A percentile compares a stretch with the other conserved stretches of the same genome.
Evolutionary conservation across 2,329 filamentous ascomycete genomes (phyloP).

Genomic region (Ophiostoma sp.): DNA sequence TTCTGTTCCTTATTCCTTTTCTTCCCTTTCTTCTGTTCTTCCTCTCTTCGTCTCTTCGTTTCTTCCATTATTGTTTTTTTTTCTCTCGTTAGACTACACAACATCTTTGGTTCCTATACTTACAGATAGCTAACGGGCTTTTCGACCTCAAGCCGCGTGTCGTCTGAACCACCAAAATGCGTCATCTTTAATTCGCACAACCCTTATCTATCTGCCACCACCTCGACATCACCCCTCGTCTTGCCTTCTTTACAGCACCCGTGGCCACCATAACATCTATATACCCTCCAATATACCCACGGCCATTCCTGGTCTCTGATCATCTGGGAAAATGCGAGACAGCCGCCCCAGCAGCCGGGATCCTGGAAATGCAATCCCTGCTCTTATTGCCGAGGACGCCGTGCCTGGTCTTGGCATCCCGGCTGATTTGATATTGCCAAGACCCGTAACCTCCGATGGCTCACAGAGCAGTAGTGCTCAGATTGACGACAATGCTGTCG

Average conservation of each 20-base stretch:
- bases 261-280: neutral
- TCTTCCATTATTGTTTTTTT: neutral
- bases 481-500: neutral
- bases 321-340: constrained; percentile 3
- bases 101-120: neutral
- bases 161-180: constrained; percentile 5
- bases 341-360: neutral
- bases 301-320: neutral
- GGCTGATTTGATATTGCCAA: constrained; percentile 15
- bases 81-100: too few species aligned
- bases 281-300: neutral
- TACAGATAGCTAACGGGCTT: neutral
- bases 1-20: neutral
- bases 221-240: neutral
- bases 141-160: neutral
- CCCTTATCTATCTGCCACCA: neutral
- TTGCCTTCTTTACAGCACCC: neutral
- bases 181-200: constrained; percentile 6
- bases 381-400: constrained; percentile 8
- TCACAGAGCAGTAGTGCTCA: neutral
- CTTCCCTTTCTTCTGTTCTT: neutral
- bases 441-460: neutral
- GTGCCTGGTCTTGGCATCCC: constrained; percentile 13
- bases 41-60: neutral
- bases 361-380: neutral